Evolutionary conservation across 371 early-diverging fungal genomes (phyloP), one percentile per base, ranked within the genome.

Genomic region (Saksenaea oblongispora): DNA sequence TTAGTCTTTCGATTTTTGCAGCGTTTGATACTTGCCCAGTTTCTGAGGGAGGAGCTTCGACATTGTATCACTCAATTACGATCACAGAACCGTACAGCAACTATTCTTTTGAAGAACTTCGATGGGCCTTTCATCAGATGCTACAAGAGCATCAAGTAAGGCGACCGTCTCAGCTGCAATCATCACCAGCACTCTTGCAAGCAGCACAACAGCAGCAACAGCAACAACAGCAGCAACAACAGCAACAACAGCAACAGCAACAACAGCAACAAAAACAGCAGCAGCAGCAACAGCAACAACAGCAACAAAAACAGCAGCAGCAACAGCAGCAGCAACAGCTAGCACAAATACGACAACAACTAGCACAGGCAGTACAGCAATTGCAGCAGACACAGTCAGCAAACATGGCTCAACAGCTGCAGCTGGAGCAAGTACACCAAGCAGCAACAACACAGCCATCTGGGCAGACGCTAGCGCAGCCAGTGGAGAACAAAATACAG

Each of bases 191-290:
- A 13, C 59, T 39, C 9, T 41, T 35, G 39, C 11, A 36, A 13
- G 31, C 31, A 31, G 14, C 39, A 26, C 13, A 57, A n/a, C 59
- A 58, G 18, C 59, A 58, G n/a, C 27, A 58, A 41, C 58, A 58
- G 22, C 13, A 41, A 26, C 59, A 58, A 27, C 36, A 34, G 1
- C 39, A 58, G 13, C 34, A 2, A 10, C 3, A 37, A 18, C 58
- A 58, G 18, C 58, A 58, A 58, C 5, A 34, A 10, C 37, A 36
- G 17, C 34, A 58, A 37, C 13, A 34, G 11, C 58, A 36, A 17
- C 39, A 58, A 36, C 56, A 34, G 9, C 37, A 58, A 36, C 41
- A 28, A 34, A 8, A n/a, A 18, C 35, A 17, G 14, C 37, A 3
- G 1, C 3, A 2, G 15, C 37, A 13, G 5, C 14, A n/a, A 14